A percentile compares a stretch with the other conserved stretches of the same genome.
These are phyloP conservation scores for Pichia insulana DNA, from an alignment of 805 yeast species.

Conservation along the genomic window DNA sequence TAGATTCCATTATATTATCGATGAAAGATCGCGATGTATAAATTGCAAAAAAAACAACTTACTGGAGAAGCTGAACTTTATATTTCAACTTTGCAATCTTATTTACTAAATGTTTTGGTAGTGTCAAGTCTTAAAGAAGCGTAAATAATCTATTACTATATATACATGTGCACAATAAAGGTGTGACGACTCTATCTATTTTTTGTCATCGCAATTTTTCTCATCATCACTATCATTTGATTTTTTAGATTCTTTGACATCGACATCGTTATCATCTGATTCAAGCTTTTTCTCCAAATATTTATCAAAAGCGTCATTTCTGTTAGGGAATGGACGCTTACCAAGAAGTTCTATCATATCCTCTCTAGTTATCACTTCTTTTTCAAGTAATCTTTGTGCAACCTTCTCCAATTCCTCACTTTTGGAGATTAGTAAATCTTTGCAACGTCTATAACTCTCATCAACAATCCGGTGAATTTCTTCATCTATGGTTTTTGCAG, in stretches of 20 bases:
- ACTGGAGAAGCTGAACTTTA: no score
- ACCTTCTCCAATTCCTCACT: conserved; percentile 54
- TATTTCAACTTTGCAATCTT: no score
- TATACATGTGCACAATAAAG: no score
- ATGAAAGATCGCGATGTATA: no score
- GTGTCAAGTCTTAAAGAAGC: no score
- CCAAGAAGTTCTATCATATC: conserved; percentile 75
- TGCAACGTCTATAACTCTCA: conserved; percentile 57
- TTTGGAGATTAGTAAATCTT: conserved; percentile 45
- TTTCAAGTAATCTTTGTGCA: conserved; percentile 61
- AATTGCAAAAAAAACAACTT: no score
- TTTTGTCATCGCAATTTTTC: background rate
- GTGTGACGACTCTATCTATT: no score
- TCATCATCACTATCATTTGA: conserved; percentile 1
- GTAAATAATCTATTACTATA: no score
- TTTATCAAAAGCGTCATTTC: conserved; percentile 84
- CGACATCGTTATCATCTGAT: conserved; percentile 1
- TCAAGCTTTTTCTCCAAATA: conserved; percentile 42
- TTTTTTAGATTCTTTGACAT: no score
- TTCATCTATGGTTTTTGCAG: conserved; percentile 56
- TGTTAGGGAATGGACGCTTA: conserved; percentile 67
- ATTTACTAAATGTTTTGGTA: no score
- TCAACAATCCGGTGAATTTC: conserved; percentile 62
- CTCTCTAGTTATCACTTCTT: conserved; percentile 74
- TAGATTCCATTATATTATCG: no score